Base-by-base conservation (phyloP, 768 basidiomycete species). In the Lactarius sp. region DNA sequence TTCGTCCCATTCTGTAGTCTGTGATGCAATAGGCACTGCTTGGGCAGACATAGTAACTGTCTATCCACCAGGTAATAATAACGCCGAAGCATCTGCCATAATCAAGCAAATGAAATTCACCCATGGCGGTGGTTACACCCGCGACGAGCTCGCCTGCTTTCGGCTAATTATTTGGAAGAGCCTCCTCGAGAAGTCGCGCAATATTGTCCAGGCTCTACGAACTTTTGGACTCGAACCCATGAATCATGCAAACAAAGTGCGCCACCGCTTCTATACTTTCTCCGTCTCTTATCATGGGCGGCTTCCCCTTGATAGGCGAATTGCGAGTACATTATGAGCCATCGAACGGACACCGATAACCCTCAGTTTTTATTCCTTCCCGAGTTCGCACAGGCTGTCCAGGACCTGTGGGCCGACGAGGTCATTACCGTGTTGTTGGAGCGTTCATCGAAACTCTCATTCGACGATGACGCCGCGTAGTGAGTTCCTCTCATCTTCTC, bases 81-180 rank as follows among this genome's bases (percentile, higher is more conserved):
- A 34, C 14, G 14, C 57, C 16, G 65, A 63, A 16, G 41, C 39
- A 31, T 59, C 58, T 33, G 20, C 49, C 6, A 6, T 59, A 3
- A 39, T 63, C 46, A 52, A 39, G 42, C 52, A 46, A 5, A 59
- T 66, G 52, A 57, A 58, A 39, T 3, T 50, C 6, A 10, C 1
- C 0, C 27, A 60, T 14, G 16, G 4, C 6, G 9, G 14, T 2
- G 46, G 22, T 34, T 97, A 92, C 75, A 83, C 87, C 0, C 7
- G 6, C 9, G 53, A 60, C 34, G 56, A 39, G 14, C 49, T 42
- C 8, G 6, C 53, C 1, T 33, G 22, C 16, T 59, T 51, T 18
- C 61, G 65, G n/a, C 20, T n/a, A 3, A 4, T 50, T 10, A 59
- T 66, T 6, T 58, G 56, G 61, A 42, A 36, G 13, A 6, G 22